phyloP scores from a whole-genome alignment of 2,329 filamentous ascomycete species.

The Colletotrichum sp. region DNA sequence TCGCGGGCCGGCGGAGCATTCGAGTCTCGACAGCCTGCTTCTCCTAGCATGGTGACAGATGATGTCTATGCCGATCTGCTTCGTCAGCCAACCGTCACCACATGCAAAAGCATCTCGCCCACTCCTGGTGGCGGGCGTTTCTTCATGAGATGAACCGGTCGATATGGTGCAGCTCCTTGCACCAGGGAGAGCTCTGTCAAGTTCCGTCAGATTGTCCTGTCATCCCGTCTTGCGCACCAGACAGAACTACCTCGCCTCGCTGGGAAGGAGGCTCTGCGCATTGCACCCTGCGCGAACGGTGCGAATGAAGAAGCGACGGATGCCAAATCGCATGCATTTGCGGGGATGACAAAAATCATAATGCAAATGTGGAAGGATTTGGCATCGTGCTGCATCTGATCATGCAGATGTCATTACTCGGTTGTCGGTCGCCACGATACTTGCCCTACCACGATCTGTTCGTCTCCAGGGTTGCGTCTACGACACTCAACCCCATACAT shows the following conservation, averaged over 20 bases:
- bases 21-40: neutral
- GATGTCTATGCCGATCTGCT: neutral
- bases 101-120: neutral
- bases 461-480: neutral
- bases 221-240: neutral
- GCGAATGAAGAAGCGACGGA: neutral
- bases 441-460: neutral
- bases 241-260: neutral
- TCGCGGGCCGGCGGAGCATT: neutral
- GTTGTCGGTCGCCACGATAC: neutral
- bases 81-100: neutral
- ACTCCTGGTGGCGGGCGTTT: neutral
- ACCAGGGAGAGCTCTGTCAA: neutral
- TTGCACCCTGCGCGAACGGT: neutral
- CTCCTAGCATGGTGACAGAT: neutral
- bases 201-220: neutral
- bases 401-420: neutral
- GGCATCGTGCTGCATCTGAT: neutral
- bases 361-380: neutral
- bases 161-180: neutral
- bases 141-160: constrained; percentile 1
- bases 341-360: neutral
- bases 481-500: neutral
- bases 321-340: neutral
- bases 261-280: neutral